Conservation (phyloP, 2,329 filamentous ascomycete genomes). For the Ophiosphaerella narmari region DNA sequence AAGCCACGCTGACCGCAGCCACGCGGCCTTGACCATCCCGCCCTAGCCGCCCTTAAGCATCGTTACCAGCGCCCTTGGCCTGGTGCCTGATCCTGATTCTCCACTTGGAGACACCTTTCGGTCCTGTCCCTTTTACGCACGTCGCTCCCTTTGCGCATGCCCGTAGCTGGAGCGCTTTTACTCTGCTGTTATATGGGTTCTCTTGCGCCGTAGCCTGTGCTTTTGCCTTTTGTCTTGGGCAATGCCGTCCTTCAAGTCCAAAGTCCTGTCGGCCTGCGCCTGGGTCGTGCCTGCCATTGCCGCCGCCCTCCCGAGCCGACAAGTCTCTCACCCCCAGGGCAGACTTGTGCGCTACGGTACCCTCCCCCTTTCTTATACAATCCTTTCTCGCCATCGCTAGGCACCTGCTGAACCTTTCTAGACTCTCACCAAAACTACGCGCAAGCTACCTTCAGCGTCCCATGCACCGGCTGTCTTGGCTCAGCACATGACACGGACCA, state of each 20-base stretch:
- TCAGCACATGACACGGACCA: slow-evolving; percentile 36
- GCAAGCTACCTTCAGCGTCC: slow-evolving; percentile 50
- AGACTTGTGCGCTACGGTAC: slow-evolving; percentile 38
- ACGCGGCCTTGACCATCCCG: slow-evolving; percentile 8
- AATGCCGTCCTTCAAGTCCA: slow-evolving; percentile 42
- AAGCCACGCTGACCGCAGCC: slow-evolving; percentile 33
- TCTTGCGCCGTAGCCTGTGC: background rate
- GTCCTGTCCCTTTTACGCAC: slow-evolving; percentile 20
- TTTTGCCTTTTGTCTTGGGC: slow-evolving; percentile 12
- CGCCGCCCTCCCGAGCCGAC: slow-evolving; percentile 29
- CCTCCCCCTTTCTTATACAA: slow-evolving; percentile 21
- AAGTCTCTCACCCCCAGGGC: slow-evolving; percentile 22
- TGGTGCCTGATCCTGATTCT: slow-evolving; percentile 38
- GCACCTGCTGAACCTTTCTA: slow-evolving; percentile 39
- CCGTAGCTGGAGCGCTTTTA: slow-evolving; percentile 3
- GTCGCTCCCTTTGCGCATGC: slow-evolving; percentile 22
- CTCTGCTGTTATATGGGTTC: slow-evolving; percentile 2
- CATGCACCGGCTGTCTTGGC: slow-evolving; percentile 51
- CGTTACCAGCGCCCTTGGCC: slow-evolving; percentile 17
- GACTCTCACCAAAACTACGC: slow-evolving; percentile 42
- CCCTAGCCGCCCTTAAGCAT: slow-evolving; percentile 14
- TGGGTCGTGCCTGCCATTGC: slow-evolving; percentile 36
- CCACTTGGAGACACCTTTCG: slow-evolving; percentile 16
- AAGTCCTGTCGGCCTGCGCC: slow-evolving; percentile 35
- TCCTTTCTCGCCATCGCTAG: slow-evolving; percentile 31